Conservation (phyloP, 331 rosid genomes). For the Cydonia oblonga region DNA sequence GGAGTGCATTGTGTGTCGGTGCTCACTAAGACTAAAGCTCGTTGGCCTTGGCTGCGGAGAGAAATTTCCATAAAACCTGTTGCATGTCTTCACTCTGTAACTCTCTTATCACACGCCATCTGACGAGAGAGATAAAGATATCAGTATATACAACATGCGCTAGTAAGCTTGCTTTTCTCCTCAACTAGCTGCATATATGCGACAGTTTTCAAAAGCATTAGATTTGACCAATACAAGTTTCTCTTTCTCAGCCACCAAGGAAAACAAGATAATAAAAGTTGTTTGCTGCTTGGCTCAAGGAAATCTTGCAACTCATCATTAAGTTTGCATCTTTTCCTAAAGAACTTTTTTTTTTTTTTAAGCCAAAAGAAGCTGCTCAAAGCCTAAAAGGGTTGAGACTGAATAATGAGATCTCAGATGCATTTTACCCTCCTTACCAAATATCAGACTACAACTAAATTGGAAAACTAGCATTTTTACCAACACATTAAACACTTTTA, state of each 20-base stretch:
- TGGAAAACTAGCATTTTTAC: not conserved
- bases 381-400: not conserved
- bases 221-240: not conserved
- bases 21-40: not conserved
- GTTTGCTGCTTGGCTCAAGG: constrained; percentile 15
- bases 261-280: constrained; percentile 2
- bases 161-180: not conserved
- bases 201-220: not conserved
- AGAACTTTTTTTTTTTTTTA: not conserved
- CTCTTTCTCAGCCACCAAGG: constrained; percentile 1
- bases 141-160: not conserved
- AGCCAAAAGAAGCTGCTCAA: not conserved
- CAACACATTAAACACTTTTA: not conserved
- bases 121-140: not conserved
- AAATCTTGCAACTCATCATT: not conserved
- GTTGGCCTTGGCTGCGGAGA: not conserved
- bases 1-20: not conserved
- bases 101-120: not conserved
- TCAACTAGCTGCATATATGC: not conserved
- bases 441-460: not conserved
- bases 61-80: not conserved
- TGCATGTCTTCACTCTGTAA: not conserved
- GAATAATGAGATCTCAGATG: not conserved
- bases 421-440: not conserved
- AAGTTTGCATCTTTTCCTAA: not conserved